Percentiles rank a stretch among this genome's conserved stretches.
These are phyloP conservation scores for Lasiodiplodia theobromae DNA, from an alignment of 2,329 filamentous ascomycete genomes.

Conservation along the genomic window DNA sequence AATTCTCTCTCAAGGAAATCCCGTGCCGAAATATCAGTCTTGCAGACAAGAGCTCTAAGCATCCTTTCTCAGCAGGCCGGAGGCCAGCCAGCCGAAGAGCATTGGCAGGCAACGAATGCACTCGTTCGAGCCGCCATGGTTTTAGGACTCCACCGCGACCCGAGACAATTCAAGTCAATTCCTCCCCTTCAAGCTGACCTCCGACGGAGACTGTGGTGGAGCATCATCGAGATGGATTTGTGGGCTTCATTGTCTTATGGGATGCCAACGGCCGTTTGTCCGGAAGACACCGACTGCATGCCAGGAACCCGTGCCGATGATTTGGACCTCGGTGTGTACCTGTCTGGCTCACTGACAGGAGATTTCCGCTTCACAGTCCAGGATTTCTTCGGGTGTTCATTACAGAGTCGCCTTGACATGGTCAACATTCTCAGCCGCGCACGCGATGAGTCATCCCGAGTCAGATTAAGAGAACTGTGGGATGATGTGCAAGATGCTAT, in stretches of 20 bases:
- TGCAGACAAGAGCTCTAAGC: background rate
- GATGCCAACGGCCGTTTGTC: slow-evolving; percentile 38
- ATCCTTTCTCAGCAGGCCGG: background rate
- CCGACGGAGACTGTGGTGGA: slow-evolving; percentile 54
- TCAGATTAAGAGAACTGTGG: background rate
- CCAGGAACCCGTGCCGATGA: background rate
- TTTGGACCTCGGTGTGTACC: background rate
- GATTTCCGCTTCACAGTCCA: background rate
- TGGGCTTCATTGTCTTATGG: slow-evolving; percentile 35
- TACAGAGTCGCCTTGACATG: background rate
- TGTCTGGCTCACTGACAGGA: background rate
- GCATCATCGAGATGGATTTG: slow-evolving; percentile 52
- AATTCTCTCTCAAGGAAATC: background rate
- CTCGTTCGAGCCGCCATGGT: slow-evolving; percentile 12
- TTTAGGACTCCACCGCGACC: slow-evolving; percentile 29
- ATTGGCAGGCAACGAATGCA: slow-evolving; percentile 2
- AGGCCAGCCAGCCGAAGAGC: background rate
- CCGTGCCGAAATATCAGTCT: background rate
- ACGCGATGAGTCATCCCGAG: background rate
- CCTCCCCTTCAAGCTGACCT: slow-evolving; percentile 48
- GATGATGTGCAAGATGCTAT: background rate
- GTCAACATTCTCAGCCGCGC: background rate
- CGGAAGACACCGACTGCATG: slow-evolving; percentile 42
- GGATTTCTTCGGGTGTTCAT: background rate
- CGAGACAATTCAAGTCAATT: slow-evolving; percentile 44